These are phyloP conservation scores for Cercospora sesami DNA, from an alignment of 2,329 filamentous ascomycete species.

Conservation along the genomic window DNA sequence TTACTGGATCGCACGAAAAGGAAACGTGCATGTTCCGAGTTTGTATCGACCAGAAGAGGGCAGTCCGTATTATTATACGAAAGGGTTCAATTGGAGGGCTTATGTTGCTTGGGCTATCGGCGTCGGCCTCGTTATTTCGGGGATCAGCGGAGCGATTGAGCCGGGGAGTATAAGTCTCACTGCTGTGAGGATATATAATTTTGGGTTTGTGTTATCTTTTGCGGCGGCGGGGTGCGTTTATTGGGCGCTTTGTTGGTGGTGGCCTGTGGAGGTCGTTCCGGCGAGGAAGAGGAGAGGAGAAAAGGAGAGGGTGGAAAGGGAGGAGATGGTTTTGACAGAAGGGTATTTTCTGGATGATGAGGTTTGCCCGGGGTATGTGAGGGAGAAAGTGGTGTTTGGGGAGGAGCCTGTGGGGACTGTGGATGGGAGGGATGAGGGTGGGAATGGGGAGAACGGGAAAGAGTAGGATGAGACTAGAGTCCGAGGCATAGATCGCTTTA, in stretches of 20 bases:
- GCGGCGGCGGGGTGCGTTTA: slow-evolving; percentile 22
- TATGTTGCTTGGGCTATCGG: slow-evolving; percentile 28
- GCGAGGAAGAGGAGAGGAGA: not conserved
- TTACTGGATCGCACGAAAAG: slow-evolving; percentile 43
- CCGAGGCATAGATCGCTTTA: too few species aligned
- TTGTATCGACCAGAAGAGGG: slow-evolving; percentile 36
- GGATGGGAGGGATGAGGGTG: not conserved
- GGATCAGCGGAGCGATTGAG: slow-evolving; percentile 24
- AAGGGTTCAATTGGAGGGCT: slow-evolving; percentile 28
- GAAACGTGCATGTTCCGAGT: slow-evolving; percentile 45
- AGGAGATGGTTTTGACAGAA: slow-evolving; percentile 28
- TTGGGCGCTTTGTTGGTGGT: slow-evolving; percentile 21
- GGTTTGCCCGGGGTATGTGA: slow-evolving; percentile 24
- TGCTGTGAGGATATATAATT: slow-evolving; percentile 30
- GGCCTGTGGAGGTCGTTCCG: slow-evolving; percentile 28
- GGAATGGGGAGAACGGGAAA: not conserved
- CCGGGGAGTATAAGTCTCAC: slow-evolving; percentile 25
- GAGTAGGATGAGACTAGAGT: not conserved
- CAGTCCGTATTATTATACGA: slow-evolving; percentile 25
- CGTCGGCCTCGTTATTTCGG: slow-evolving; percentile 28
- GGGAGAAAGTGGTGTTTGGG: slow-evolving; percentile 21
- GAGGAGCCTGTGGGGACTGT: slow-evolving; percentile 15
- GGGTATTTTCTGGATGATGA: slow-evolving; percentile 29
- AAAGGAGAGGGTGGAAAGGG: slow-evolving; percentile 23
- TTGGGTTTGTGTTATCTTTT: slow-evolving; percentile 28